phyloP scores from a whole-genome alignment of 345 rosid species.

The Clarkia xantiana region DNA sequence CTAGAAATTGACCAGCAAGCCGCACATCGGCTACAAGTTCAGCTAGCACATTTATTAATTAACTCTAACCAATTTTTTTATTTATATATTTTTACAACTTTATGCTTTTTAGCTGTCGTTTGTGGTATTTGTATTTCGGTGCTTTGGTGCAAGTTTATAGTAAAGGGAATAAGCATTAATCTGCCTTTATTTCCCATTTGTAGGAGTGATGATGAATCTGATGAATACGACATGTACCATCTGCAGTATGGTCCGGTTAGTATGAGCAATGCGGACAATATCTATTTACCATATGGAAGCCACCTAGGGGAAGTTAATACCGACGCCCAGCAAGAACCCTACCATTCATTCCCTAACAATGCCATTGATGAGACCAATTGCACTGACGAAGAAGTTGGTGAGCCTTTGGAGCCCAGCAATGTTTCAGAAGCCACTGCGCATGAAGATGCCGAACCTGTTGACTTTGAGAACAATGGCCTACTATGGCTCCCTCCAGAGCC shows the following conservation, averaged over 20 bases:
- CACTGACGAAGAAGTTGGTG: conserved; percentile 19
- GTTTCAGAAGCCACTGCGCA: conserved; percentile 35
- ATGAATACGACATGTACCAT: conserved; percentile 41
- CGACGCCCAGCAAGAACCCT: conserved; percentile 23
- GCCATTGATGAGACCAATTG: conserved; percentile 23
- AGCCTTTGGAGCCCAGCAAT: conserved; percentile 23
- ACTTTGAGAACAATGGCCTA: conserved; percentile 71
- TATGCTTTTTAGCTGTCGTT: neutral
- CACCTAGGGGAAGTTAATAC: conserved; percentile 32
- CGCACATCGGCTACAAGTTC: too few species aligned
- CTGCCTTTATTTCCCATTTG: conserved; percentile 2
- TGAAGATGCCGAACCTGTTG: conserved; percentile 54
- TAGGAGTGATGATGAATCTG: conserved; percentile 87
- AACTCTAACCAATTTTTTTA: too few species aligned
- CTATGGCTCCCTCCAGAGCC: conserved; percentile 96
- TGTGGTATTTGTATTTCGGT: too few species aligned
- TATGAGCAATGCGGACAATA: conserved; percentile 26
- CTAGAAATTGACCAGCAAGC: too few species aligned
- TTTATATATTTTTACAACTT: neutral
- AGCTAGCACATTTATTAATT: neutral
- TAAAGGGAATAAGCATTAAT: neutral
- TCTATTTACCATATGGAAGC: conserved; percentile 33
- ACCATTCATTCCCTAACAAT: conserved; percentile 31
- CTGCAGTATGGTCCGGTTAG: conserved; percentile 34
- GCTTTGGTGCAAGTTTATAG: too few species aligned